Base-by-base conservation (phyloP, 1,139 yeast genomes). In the Pichia sp. region DNA sequence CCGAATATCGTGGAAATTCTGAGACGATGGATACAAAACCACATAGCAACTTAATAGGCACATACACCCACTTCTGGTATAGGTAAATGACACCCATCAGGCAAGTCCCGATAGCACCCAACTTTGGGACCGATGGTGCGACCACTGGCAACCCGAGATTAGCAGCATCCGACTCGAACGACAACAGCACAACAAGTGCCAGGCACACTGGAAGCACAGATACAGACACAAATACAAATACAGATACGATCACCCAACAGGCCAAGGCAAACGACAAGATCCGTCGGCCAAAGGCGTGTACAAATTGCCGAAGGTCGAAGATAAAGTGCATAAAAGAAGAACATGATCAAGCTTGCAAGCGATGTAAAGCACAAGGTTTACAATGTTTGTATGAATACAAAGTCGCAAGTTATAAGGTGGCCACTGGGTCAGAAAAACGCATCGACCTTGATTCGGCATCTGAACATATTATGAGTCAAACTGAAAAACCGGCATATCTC, bases 251-350 rank as follows among this genome's bases (percentile, higher is more conserved):
- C 16, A 19, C 22, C 25, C 19, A 41, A 19, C 26, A 16, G 2
- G 28, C 22, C 5, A 26, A 40, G 18, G n/a, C 37, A 3, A 16
- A 13, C 3, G 41, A 39, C 10, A 45, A 41, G 37, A n/a, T 18
- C 8, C 44, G n/a, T 13, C 40, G 62, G 57, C 42, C 54, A n/a
- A 82, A 79, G 61, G 89, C 89, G 5, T 84, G 90, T 62, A 72
- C 79, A 22, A 75, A 75, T 61, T 84, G 90, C 63, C 78, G 85
- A 54, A 73, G 74, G 62, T 76, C 85, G 31, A 84, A 84, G 67
- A 84, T 83, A 30, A 82, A 77, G 66, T 84, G 90, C 61, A 74
- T 75, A 30, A 63, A 61, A 45, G 46, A 49, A 3, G 78, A 78
- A 57, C 68, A 69, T 18, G 62, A 64, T n/a, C 66, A 75, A 46